A percentile compares a stretch with the other conserved stretches of the same genome.
phyloP scores from a whole-genome alignment of 2,329 filamentous ascomycete genomes.

The Curvularia lunata region DNA sequence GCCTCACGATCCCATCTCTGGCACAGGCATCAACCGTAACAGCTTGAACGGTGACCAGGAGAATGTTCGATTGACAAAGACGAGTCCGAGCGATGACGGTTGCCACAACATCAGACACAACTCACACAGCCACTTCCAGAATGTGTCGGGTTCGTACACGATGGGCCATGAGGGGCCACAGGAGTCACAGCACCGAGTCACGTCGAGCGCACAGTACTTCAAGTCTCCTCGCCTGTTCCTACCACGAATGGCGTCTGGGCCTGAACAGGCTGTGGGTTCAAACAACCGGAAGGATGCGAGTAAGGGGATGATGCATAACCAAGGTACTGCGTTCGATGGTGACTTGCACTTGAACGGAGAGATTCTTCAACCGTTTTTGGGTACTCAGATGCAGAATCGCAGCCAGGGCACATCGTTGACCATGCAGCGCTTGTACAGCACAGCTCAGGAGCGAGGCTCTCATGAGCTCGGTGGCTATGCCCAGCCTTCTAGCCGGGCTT shows the following conservation, averaged over 20 bases:
- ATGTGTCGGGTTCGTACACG: constrained; percentile 17
- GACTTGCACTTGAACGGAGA: constrained; percentile 19
- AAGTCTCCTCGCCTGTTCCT: constrained; percentile 19
- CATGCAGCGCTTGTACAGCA: constrained; percentile 36
- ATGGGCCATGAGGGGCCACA: constrained; percentile 24
- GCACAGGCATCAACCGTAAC: constrained; percentile 33
- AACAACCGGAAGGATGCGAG: constrained; percentile 20
- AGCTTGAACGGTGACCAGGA: constrained; percentile 30
- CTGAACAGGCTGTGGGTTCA: constrained; percentile 15
- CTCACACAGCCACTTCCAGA: constrained; percentile 17
- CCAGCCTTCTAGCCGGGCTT: constrained; percentile 22
- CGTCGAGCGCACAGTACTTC: constrained; percentile 21
- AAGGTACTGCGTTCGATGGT: constrained; percentile 21
- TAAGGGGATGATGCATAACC: constrained; percentile 23
- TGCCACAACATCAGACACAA: constrained; percentile 27
- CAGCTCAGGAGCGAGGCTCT: constrained; percentile 30
- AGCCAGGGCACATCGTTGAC: constrained; percentile 28
- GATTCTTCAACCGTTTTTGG: constrained; percentile 31
- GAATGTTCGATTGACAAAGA: constrained; percentile 31
- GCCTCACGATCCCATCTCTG: constrained; percentile 39
- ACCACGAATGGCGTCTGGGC: constrained; percentile 17
- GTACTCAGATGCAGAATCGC: constrained; percentile 34
- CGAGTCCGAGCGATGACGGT: constrained; percentile 11
- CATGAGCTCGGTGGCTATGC: constrained; percentile 14
- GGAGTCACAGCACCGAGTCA: constrained; percentile 22